phyloP scores from a whole-genome alignment of 2,329 filamentous ascomycete genomes.

The Cytospora chrysosperma region DNA sequence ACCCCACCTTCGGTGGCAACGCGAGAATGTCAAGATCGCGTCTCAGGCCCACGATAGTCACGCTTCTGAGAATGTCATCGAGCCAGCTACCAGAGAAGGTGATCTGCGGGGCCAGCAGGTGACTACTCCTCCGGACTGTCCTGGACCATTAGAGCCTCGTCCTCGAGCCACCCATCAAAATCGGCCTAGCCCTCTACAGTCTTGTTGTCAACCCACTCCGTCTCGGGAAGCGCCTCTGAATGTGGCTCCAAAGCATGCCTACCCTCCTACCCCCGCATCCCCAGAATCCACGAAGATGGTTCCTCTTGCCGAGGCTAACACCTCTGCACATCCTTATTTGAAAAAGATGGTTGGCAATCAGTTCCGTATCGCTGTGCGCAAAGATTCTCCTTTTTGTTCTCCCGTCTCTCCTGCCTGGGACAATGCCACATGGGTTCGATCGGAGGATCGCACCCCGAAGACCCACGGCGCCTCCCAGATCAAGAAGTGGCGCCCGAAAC shows the following conservation, averaged over 20 bases:
- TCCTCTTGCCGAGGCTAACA: neutral
- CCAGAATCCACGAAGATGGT: too few species aligned
- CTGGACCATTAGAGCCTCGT: too few species aligned
- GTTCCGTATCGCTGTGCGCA: neutral
- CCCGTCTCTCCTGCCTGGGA: neutral
- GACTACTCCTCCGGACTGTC: neutral
- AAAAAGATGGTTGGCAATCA: neutral
- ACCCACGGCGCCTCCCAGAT: neutral
- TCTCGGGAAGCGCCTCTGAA: neutral
- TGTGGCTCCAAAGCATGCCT: neutral
- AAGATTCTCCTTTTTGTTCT: neutral
- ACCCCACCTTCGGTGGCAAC: neutral
- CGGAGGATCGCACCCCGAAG: neutral
- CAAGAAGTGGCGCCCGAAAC: slow-evolving; percentile 15
- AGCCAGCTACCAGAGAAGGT: neutral
- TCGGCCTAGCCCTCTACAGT: too few species aligned
- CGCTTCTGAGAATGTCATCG: neutral
- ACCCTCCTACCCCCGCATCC: neutral
- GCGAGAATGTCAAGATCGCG: neutral
- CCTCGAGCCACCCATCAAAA: too few species aligned
- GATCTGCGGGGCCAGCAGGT: neutral
- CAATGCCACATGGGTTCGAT: neutral
- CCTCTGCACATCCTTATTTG: neutral
- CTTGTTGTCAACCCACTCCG: too few species aligned
- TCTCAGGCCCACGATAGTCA: neutral